Conservation (phyloP, 2,329 filamentous ascomycete genomes). For the Ascochyta pisi region DNA sequence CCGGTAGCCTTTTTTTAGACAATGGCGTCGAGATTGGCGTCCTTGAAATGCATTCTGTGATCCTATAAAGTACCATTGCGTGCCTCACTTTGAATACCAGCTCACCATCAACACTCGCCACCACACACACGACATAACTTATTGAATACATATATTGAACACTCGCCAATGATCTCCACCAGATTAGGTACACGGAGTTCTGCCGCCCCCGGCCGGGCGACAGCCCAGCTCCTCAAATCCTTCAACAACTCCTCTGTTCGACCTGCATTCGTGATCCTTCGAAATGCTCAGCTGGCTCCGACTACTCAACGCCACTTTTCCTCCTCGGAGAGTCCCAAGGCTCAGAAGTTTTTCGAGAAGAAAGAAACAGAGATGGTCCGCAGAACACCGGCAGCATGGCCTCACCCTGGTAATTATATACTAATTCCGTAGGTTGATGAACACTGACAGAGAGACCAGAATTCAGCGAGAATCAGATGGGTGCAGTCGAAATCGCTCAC, state of each 20-base stretch:
- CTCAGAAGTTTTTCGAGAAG: slow-evolving; percentile 57
- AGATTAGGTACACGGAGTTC: slow-evolving; percentile 32
- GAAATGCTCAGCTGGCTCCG: slow-evolving; percentile 31
- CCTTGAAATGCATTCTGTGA: slow-evolving; percentile 16
- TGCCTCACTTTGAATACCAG: slow-evolving; percentile 27
- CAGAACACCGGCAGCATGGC: slow-evolving; percentile 57
- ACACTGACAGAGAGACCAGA: slow-evolving; percentile 45
- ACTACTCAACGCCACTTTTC: slow-evolving; percentile 50
- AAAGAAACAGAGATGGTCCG: slow-evolving; percentile 54
- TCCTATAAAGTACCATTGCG: slow-evolving; percentile 37
- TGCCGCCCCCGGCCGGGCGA: slow-evolving; percentile 46
- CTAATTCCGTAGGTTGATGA: neutral
- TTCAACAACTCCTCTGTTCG: slow-evolving; percentile 45
- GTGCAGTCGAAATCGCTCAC: slow-evolving; percentile 74
- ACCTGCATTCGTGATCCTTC: slow-evolving; percentile 43
- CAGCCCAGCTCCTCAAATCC: slow-evolving; percentile 47
- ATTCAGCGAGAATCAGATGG: slow-evolving; percentile 83
- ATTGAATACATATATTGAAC: slow-evolving; percentile 15
- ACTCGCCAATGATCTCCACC: slow-evolving; percentile 39
- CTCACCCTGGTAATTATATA: slow-evolving; percentile 51
- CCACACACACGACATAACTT: slow-evolving; percentile 9
- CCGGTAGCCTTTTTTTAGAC: slow-evolving; percentile 20
- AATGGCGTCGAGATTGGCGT: slow-evolving; percentile 24
- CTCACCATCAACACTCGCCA: slow-evolving; percentile 23
- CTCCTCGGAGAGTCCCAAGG: slow-evolving; percentile 40